Percentiles rank a stretch among this genome's conserved stretches.
Evolutionary conservation across 441 rosid genomes (phyloP).

Genomic region (Erodium trifolium): DNA sequence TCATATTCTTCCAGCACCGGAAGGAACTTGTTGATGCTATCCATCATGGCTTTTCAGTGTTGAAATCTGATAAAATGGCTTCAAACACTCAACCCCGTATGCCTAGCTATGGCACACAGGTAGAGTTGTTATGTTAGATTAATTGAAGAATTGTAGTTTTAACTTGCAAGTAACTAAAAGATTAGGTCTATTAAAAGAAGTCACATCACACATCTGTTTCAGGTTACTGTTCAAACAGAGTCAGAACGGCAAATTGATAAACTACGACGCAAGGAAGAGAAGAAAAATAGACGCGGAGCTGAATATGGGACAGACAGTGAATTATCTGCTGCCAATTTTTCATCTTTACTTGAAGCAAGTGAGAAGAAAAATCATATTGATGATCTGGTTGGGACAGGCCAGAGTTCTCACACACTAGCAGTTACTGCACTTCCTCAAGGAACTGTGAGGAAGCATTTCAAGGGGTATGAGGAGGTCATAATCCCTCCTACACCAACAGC

Average conservation of each 20-base stretch:
- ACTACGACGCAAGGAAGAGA: conserved; percentile 94
- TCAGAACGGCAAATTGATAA: conserved; percentile 84
- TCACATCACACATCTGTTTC: conserved; percentile 21
- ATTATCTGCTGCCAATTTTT: conserved; percentile 62
- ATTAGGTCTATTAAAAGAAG: neutral
- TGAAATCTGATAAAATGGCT: conserved; percentile 67
- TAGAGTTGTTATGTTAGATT: conserved; percentile 22
- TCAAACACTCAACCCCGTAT: conserved; percentile 61
- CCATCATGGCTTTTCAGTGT: conserved; percentile 55
- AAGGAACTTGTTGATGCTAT: conserved; percentile 84
- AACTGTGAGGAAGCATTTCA: conserved; percentile 65
- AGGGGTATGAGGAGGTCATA: conserved; percentile 89
- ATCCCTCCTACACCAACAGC: conserved; percentile 91
- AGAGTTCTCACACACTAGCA: conserved; percentile 39
- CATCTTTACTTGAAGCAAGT: conserved; percentile 83
- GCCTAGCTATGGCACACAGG: conserved; percentile 99
- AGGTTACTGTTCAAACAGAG: conserved; percentile 95
- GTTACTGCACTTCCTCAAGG: conserved; percentile 89
- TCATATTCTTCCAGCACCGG: conserved; percentile 55
- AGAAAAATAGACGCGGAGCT: conserved; percentile 59
- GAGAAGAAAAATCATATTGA: conserved; percentile 65
- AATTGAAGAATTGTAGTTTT: conserved; percentile 1
- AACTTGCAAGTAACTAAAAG: neutral
- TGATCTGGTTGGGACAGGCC: conserved; percentile 62
- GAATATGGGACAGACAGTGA: conserved; percentile 62